A percentile compares a stretch with the other conserved stretches of the same genome.
Conservation (phyloP, 331 rosid species). For the Malus hybrid region DNA sequence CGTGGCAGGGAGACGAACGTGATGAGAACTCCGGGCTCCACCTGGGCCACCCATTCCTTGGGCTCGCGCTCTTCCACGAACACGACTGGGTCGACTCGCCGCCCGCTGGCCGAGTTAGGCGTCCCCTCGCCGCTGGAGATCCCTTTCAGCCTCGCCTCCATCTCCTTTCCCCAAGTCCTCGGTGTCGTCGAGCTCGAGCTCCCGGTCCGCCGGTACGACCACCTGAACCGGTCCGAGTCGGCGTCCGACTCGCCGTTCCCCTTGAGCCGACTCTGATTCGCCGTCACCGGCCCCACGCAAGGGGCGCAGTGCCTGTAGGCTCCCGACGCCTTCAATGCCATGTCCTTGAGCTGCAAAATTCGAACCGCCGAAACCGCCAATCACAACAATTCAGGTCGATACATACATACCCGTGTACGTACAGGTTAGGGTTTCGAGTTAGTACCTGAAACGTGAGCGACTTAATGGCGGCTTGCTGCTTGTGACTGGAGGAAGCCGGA, state of each 20-base stretch:
- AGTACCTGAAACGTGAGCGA: slow-evolving; percentile 68
- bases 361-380: no score
- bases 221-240: slow-evolving; percentile 68
- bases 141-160: slow-evolving; percentile 91
- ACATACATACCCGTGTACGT: background rate
- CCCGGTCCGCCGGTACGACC: slow-evolving; percentile 73
- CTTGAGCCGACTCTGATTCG: slow-evolving; percentile 27
- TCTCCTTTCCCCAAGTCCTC: slow-evolving; percentile 84
- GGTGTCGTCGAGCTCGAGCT: slow-evolving; percentile 76
- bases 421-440: background rate
- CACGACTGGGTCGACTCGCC: slow-evolving; percentile 71
- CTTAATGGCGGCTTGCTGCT: slow-evolving; percentile 44
- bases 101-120: slow-evolving; percentile 73
- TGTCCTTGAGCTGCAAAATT: slow-evolving; percentile 50
- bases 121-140: slow-evolving; percentile 95
- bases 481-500: slow-evolving; percentile 22
- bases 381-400: background rate
- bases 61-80: slow-evolving; percentile 90
- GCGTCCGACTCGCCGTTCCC: slow-evolving; percentile 52
- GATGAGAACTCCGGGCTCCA: slow-evolving; percentile 87
- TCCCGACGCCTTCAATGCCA: slow-evolving; percentile 83
- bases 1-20: slow-evolving; percentile 85
- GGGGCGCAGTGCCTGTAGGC: slow-evolving; percentile 63
- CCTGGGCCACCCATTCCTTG: slow-evolving; percentile 95
- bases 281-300: slow-evolving; percentile 51